Base-by-base conservation (phyloP, 805 yeast species). In the Candida hungchunana region DNA sequence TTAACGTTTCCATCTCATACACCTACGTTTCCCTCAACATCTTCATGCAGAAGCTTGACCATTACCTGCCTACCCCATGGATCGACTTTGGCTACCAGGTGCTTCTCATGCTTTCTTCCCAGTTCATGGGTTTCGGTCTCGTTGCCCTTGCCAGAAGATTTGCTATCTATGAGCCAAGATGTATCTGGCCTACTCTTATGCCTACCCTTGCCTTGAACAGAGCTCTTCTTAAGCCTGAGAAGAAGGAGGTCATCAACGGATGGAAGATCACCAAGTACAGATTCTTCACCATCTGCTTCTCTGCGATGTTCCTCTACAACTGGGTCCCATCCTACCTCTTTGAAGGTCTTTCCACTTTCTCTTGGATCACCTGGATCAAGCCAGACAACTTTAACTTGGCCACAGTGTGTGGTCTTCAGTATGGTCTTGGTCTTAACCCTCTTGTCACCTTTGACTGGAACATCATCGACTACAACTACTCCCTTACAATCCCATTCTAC, bases 51-150 rank as follows among this genome's bases (percentile, higher is more conserved):
- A 55, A 53, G 41, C 35, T 51, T 10, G 29, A 21, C 15, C 26
- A 20, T 16, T 58, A 48, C 40, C 54, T 59, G 43, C 40, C 51
- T 13, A 51, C 58, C 19, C 27, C 46, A 8, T 55, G 21, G 62
- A 57, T 61, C 10, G 44, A 47, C n/a, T 68, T 73, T 55, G 71
- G 76, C 1, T 80, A 70, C 53, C 79, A 75, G 55, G 45, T 75
- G 12, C 47, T 76, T 26, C 60, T 79, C 21, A 60, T 72, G 2
- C 45, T 76, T 4, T 64, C 81, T 3, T 67, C 82, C 2, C 79
- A 77, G 51, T 73, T 73, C 42, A 56, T 80, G 48, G 88, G 86
- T 12, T 75, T 76, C 51, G 82, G 82, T 3, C 69, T 80, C 51
- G 84, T 84, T 6, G 79, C 80, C 30, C 47, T 79, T 12, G 66